Base-by-base conservation (phyloP, 441 rosid genomes). In the Croton laevigatus region DNA sequence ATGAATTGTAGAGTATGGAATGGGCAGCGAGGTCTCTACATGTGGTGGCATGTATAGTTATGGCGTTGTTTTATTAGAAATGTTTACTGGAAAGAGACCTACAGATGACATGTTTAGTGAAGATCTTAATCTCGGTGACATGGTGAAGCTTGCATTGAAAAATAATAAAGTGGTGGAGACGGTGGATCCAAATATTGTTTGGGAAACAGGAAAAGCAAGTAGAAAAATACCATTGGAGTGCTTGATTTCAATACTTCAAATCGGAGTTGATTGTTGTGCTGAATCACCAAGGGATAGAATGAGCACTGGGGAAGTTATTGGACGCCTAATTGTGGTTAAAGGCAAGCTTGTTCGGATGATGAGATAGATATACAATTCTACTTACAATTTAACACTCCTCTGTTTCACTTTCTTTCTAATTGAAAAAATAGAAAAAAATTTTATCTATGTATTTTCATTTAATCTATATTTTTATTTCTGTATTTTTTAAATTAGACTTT, bases 1-100 rank as follows among this genome's bases (percentile, higher is more conserved):
- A 4, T 10, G 34, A 8, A 55, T 55, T 10, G 65, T 23, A 66
- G 70, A 66, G 32, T 66, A 66, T 23, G 70, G 70, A 34, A 52
- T 52, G n/a, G 54, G 70, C 0, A 38, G 14, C 5, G 49, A 66
- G n/a, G 48, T 52, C 13, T 66, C 70, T 3, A 52, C 59, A 34
- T 0, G 0, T n/a, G 70, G 70, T 4, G 70, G 51, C 36, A 48
- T 19, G 12, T 66, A 66, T 46, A 66, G 70, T 38, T 66, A 17
- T 23, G 59, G 70, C 17, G 5, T 66, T 4, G 32, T 66, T 12
- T 13, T 66, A 9, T 7, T 67, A 11, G 62, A 67, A 23, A 37
- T 67, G 51, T 53, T 67, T 4, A 38, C 70, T 4, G 53, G 62
- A 11, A 55, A 42, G 16, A 23, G 27, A 36, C 71, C 62, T 14